These are phyloP conservation scores for Pseudogymnoascus sp. DNA, from an alignment of 2,329 filamentous ascomycete genomes.

Conservation along the genomic window DNA sequence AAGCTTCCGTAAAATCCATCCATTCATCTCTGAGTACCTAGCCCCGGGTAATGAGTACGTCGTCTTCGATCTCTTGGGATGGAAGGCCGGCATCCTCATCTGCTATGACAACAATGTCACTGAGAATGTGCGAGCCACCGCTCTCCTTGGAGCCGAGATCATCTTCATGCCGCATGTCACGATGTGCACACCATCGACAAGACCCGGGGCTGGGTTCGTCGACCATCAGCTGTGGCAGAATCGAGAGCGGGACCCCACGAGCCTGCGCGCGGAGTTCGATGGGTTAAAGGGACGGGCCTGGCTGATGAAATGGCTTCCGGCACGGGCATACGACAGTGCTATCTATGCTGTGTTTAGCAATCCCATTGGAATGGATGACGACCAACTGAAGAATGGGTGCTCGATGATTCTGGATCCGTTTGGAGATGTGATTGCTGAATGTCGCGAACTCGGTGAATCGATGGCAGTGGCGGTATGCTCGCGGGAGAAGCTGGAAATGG, in stretches of 20 bases:
- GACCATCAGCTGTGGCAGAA: constrained; percentile 13
- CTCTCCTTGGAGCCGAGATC: constrained; percentile 16
- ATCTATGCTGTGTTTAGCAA: constrained; percentile 18
- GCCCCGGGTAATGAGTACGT: constrained; percentile 16
- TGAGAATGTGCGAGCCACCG: constrained; percentile 16
- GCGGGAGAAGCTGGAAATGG: constrained; percentile 11
- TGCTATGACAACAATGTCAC: constrained; percentile 17
- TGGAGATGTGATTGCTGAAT: constrained; percentile 16
- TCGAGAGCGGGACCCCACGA: constrained; percentile 12
- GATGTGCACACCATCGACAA: constrained; percentile 17
- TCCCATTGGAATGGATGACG: constrained; percentile 16
- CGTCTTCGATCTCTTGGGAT: constrained; percentile 15
- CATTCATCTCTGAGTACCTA: constrained; percentile 15
- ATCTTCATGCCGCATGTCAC: constrained; percentile 19
- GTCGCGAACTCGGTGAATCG: constrained; percentile 13
- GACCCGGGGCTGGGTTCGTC: constrained; percentile 16
- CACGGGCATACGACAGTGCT: constrained; percentile 17
- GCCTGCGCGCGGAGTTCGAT: constrained; percentile 14
- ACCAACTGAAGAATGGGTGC: constrained; percentile 17
- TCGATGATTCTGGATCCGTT: constrained; percentile 17
- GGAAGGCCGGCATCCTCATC: constrained; percentile 16
- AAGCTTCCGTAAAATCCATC: constrained; percentile 15
- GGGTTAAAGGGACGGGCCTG: constrained; percentile 16
- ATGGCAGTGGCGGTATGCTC: constrained; percentile 13
- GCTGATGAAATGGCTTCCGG: constrained; percentile 19